phyloP scores from a whole-genome alignment of 768 basidiomycete species.

The Sarcodon aspratus region DNA sequence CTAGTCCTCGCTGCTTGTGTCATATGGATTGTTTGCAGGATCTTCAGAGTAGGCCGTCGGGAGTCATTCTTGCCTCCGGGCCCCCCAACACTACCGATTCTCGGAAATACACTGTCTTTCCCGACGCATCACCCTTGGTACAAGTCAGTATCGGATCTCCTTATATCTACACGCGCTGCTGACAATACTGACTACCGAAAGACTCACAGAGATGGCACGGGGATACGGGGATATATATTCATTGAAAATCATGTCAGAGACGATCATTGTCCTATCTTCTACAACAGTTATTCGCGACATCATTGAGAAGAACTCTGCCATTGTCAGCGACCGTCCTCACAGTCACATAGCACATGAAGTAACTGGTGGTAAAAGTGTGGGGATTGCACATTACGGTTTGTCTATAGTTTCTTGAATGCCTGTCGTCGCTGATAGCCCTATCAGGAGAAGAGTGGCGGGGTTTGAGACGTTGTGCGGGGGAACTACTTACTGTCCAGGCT shows the following conservation, averaged over 20 bases:
- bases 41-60: conserved; percentile 1
- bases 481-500: conserved; percentile 11
- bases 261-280: conserved; percentile 15
- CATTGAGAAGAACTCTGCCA: conserved; percentile 15
- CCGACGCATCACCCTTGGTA: conserved; percentile 5
- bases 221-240: conserved; percentile 18
- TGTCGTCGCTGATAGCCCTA: too few relatives aligned
- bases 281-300: conserved; percentile 13
- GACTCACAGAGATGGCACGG: conserved; percentile 18
- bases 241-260: conserved; percentile 12
- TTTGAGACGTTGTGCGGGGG: neutral
- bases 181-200: conserved; percentile 1
- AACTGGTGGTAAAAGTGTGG: conserved; percentile 10
- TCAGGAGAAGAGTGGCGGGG: neutral
- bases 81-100: conserved; percentile 11
- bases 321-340: conserved; percentile 15
- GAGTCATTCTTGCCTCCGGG: conserved; percentile 12
- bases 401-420: neutral
- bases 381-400: neutral
- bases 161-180: conserved; percentile 4
- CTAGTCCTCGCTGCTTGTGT: too few relatives aligned
- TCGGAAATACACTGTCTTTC: conserved; percentile 12
- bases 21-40: neutral
- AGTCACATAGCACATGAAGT: conserved; percentile 10
- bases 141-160: conserved; percentile 3